These are phyloP conservation scores for Iberis amara DNA, from an alignment of 441 rosid genomes.

Conservation along the genomic window DNA sequence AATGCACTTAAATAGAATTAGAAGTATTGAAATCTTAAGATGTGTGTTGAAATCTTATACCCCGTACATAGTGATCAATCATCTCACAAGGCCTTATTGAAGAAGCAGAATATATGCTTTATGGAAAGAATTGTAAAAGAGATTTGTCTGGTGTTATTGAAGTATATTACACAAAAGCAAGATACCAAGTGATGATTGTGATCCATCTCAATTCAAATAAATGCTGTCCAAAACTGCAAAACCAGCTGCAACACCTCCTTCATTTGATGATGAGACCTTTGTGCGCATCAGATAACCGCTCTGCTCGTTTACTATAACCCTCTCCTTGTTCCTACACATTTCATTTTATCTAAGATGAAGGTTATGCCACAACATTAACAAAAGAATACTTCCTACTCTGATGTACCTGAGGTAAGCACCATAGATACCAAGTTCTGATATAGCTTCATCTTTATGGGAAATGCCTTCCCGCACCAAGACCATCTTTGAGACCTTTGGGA, in stretches of 20 bases:
- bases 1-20: too few relatives aligned
- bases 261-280: conserved; percentile 84
- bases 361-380: conserved; percentile 18
- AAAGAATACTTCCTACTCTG: not conserved
- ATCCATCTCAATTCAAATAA: conserved; percentile 52
- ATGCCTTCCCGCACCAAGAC: conserved; percentile 75
- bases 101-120: too few relatives aligned
- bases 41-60: too few relatives aligned
- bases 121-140: too few relatives aligned
- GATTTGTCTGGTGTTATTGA: too few relatives aligned
- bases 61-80: too few relatives aligned
- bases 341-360: conserved; percentile 12
- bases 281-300: conserved; percentile 90
- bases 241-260: conserved; percentile 97
- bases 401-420: conserved; percentile 79
- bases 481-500: conserved; percentile 58
- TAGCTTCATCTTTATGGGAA: conserved; percentile 59
- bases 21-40: too few relatives aligned
- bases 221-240: conserved; percentile 87
- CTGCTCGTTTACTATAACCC: conserved; percentile 65
- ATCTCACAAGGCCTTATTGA: too few relatives aligned
- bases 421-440: conserved; percentile 88
- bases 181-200: too few relatives aligned
- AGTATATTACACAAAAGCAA: too few relatives aligned
- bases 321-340: conserved; percentile 74